Conservation (phyloP, 306 rosid species). For the Vigna trinervia region DNA sequence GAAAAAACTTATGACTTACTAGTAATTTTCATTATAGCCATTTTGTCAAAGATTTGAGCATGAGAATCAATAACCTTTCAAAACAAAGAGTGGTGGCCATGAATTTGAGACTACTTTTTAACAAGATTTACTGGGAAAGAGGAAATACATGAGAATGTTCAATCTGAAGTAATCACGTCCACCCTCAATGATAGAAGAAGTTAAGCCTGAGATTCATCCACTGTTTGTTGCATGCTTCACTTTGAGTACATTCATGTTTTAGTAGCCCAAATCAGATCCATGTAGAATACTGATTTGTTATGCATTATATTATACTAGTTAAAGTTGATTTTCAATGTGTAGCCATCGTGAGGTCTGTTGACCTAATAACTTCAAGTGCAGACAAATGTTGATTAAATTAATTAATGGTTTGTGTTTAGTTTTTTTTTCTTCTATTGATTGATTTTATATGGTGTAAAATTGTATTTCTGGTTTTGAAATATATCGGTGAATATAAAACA, state of each 20-base stretch:
- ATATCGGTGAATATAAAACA: background rate
- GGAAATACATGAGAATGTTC: background rate
- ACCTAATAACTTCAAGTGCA: background rate
- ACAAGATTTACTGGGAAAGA: background rate
- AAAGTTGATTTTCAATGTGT: conserved; percentile 4
- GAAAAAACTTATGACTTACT: background rate
- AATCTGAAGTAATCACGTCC: background rate
- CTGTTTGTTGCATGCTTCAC: background rate
- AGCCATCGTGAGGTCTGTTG: conserved; percentile 5
- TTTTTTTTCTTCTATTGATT: too few species aligned
- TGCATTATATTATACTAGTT: background rate
- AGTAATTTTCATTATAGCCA: background rate
- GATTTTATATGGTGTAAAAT: background rate
- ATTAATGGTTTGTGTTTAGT: too few species aligned
- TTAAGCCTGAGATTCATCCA: background rate
- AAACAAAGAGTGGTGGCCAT: conserved; percentile 10
- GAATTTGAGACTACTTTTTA: conserved; percentile 7
- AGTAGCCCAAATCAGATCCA: conserved; percentile 5
- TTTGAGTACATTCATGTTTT: background rate
- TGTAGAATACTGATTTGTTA: background rate
- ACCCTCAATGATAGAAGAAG: background rate
- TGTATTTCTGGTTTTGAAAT: background rate
- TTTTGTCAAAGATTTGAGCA: conserved; percentile 2
- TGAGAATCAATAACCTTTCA: background rate
- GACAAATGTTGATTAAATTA: background rate